Evolutionary conservation across 805 yeast genomes (phyloP).

Genomic region (Suhomyces prunicola): DNA sequence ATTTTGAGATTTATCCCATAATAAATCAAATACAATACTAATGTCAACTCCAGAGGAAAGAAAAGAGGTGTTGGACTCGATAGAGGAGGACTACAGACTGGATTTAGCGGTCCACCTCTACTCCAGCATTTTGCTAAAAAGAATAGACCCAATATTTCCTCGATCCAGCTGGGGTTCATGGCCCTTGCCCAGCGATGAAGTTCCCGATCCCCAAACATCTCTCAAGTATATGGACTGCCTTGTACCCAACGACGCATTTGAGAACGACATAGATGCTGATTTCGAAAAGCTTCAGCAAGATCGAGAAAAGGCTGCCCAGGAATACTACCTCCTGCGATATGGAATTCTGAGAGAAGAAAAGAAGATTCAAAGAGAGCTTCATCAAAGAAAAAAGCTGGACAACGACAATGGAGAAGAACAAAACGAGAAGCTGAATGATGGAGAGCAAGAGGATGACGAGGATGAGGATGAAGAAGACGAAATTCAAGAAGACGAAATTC

Average conservation of each 20-base stretch:
- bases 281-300: not conserved
- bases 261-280: constrained; percentile 10
- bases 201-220: constrained; percentile 36
- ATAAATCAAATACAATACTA: not conserved
- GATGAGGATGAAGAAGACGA: constrained; percentile 6
- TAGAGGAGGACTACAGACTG: constrained; percentile 49
- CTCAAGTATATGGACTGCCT: constrained; percentile 20
- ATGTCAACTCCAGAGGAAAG: constrained; percentile 14
- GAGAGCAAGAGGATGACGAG: constrained; percentile 9
- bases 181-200: constrained; percentile 45
- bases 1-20: not conserved
- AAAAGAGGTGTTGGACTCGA: constrained; percentile 19
- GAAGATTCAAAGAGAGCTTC: not conserved
- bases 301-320: not conserved
- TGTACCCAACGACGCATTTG: constrained; percentile 6
- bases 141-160: constrained; percentile 36
- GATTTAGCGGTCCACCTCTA: constrained; percentile 69
- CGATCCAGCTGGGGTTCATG: constrained; percentile 50
- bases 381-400: not conserved
- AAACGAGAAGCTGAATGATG: constrained; percentile 1
- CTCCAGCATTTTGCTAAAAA: constrained; percentile 47
- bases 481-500: constrained; percentile 7
- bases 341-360: not conserved
- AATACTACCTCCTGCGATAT: not conserved
- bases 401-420: constrained; percentile 2